Base-by-base conservation (phyloP, 2,329 filamentous ascomycete genomes). In the Pseudogymnoascus destructans region DNA sequence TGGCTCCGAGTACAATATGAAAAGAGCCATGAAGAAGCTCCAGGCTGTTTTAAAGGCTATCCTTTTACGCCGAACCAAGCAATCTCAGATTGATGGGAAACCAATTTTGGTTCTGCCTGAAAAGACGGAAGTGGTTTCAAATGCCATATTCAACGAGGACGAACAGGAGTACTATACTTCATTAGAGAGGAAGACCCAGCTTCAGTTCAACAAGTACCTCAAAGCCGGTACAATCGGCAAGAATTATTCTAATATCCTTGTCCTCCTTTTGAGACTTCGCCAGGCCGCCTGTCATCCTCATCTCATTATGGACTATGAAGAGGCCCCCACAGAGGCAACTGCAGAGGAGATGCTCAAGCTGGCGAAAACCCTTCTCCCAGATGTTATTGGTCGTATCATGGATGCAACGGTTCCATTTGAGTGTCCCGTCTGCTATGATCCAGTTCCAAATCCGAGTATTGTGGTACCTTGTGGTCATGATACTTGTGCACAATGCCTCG, bases 381-480 rank as follows among this genome's bases (percentile, higher is more conserved):
- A 80, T 13, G 86, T 89, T 10, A 76, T 95, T 15, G 67, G 74
- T n/a, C 81, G 88, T 5, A 77, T 93, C 67, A 86, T 68, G 23
- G 64, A 58, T 10, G 63, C 62, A 11, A 64, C 67, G 10, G 62
- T 58, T 30, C 59, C 59, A 1, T 88, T 92, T 55, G 85, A 91
- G 67, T 95, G 90, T 66, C 87, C 87, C 0, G 83, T 93, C 17
- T 95, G 90, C 69, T 84, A 87, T 60, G 90, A 95, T 65, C 82
- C 77, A 2, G 81, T 85, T 5, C 76, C 79, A 11, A 90, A 91
- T 61, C 87, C 88, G 0, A 80, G 80, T 2, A 87, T 95, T 62
- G 85, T 91, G 69, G 76, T 89, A 57, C 89, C 89, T 1, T 95
- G 90, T 66, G 90, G 90, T 1, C 90, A 95, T 66, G 81, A 85